These are phyloP conservation scores for Syncephalis fuscata DNA, from an alignment of 371 early-diverging fungal genomes.

Conservation along the genomic window DNA sequence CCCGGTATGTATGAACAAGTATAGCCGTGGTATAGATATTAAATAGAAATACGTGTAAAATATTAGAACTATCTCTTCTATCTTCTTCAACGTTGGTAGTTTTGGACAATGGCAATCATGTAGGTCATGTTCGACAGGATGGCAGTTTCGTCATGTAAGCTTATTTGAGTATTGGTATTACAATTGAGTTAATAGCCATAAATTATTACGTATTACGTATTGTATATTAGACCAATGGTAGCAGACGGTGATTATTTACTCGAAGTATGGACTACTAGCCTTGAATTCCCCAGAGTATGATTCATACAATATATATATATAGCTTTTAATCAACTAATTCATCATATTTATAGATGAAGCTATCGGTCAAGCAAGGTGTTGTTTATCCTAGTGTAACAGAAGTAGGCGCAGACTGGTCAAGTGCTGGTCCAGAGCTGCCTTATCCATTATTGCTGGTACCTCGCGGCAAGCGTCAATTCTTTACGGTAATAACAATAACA, in stretches of 20 bases:
- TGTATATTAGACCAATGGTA: constrained; percentile 11
- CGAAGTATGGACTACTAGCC: constrained; percentile 19
- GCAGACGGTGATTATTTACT: constrained; percentile 22
- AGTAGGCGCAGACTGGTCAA: not conserved
- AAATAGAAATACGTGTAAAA: too few species aligned
- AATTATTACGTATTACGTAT: not conserved
- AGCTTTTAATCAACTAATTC: not conserved
- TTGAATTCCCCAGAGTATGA: constrained; percentile 14
- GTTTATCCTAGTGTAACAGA: not conserved
- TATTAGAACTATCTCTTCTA: not conserved
- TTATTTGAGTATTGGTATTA: not conserved
- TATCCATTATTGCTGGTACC: constrained; percentile 3
- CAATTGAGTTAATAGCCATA: not conserved
- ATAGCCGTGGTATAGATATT: too few species aligned
- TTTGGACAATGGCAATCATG: constrained; percentile 11
- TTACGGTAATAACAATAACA: not conserved
- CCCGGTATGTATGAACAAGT: too few species aligned
- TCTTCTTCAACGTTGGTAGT: constrained; percentile 7
- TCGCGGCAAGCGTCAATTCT: constrained; percentile 3
- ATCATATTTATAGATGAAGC: not conserved
- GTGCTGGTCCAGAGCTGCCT: not conserved
- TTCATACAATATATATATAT: constrained; percentile 10
- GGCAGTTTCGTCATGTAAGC: constrained; percentile 14
- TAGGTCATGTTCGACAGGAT: constrained; percentile 12
- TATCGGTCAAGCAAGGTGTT: not conserved